Conservation (phyloP, 23 red algal genomes). For the Chondrus crispus region DNA sequence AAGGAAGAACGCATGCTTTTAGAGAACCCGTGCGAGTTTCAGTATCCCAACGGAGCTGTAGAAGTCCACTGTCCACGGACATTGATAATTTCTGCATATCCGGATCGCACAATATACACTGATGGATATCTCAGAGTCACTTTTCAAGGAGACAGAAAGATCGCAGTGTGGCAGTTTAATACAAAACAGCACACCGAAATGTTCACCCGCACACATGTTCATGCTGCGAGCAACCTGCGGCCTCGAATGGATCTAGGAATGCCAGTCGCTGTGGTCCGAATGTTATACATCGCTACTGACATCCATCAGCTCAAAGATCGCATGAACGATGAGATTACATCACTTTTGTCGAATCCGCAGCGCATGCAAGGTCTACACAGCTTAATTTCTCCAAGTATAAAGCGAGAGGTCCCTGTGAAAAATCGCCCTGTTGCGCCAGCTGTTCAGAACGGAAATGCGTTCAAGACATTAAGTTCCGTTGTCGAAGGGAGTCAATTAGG, state of each 20-base stretch:
- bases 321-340: slow-evolving; percentile 16
- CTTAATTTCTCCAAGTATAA: no score
- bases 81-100: slow-evolving; percentile 54
- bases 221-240: neutral
- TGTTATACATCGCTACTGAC: slow-evolving; percentile 15
- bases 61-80: slow-evolving; percentile 63
- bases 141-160: slow-evolving; percentile 48
- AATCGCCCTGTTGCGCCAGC: no score
- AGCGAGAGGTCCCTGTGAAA: no score
- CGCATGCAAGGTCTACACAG: no score
- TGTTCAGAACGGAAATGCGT: neutral
- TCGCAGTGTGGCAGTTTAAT: slow-evolving; percentile 62
- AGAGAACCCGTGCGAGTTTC: slow-evolving; percentile 64
- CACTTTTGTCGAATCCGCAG: slow-evolving; percentile 1
- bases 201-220: neutral
- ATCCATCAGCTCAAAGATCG: slow-evolving; percentile 24
- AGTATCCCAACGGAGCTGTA: slow-evolving; percentile 18
- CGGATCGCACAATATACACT: neutral
- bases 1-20: slow-evolving; percentile 65
- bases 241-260: slow-evolving; percentile 12
- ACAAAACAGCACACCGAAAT: slow-evolving; percentile 41
- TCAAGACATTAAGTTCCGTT: neutral
- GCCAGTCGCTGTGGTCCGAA: neutral
- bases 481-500: no score
- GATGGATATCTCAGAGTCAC: slow-evolving; percentile 63